phyloP scores from a whole-genome alignment of 495 filamentous ascomycete species.

The Aspergillus panamensis region DNA sequence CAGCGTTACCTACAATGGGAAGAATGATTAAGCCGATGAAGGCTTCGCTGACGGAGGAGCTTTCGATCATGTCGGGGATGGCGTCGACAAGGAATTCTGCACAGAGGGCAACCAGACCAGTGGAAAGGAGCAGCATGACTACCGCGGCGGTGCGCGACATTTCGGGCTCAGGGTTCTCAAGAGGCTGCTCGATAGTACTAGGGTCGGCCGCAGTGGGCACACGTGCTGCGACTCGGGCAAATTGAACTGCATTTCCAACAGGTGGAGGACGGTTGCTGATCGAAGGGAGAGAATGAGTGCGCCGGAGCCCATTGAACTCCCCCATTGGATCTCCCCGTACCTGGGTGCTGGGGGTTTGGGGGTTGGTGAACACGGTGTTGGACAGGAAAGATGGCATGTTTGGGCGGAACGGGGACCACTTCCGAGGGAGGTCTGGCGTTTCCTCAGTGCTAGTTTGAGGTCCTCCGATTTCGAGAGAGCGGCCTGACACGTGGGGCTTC shows the following conservation, averaged over 20 bases:
- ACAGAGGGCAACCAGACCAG: slow-evolving; percentile 76
- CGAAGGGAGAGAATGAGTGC: slow-evolving; percentile 77
- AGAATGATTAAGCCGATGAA: slow-evolving; percentile 89
- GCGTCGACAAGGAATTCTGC: slow-evolving; percentile 84
- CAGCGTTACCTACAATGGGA: slow-evolving; percentile 88
- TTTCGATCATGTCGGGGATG: slow-evolving; percentile 68
- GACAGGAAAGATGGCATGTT: slow-evolving; percentile 58
- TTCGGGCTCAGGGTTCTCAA: slow-evolving; percentile 47
- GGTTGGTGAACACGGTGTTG: slow-evolving; percentile 61
- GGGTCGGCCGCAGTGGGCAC: slow-evolving; percentile 20
- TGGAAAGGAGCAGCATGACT: slow-evolving; percentile 69
- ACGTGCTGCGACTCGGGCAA: slow-evolving; percentile 39
- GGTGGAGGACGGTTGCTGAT: slow-evolving; percentile 53
- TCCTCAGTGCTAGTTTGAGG: slow-evolving; percentile 12
- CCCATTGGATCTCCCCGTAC: slow-evolving; percentile 26
- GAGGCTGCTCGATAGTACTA: slow-evolving; percentile 29
- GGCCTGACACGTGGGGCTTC: slow-evolving; percentile 9
- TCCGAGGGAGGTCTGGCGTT: slow-evolving; percentile 21
- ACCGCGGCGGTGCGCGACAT: slow-evolving; percentile 75
- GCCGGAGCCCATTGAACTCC: slow-evolving; percentile 59
- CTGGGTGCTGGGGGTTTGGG: slow-evolving; percentile 34
- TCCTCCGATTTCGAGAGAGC: slow-evolving; percentile 12
- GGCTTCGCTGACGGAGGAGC: slow-evolving; percentile 63
- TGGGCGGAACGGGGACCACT: slow-evolving; percentile 43
- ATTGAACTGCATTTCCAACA: slow-evolving; percentile 39